Base-by-base conservation (phyloP, 176 grass and related monocot species). In the Eragrostis curvula region DNA sequence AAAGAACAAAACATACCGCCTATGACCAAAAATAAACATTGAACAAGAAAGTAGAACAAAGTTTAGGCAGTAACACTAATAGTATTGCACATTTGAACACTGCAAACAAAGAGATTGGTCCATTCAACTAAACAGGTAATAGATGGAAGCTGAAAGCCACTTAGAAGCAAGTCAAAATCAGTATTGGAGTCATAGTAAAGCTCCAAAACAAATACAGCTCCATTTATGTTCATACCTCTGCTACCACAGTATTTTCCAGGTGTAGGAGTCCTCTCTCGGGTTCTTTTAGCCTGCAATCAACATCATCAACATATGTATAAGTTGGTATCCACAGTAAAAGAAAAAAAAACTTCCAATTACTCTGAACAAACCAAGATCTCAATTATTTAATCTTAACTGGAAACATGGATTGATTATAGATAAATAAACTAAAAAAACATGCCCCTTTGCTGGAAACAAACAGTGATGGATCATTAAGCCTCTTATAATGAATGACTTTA, bases 241-340 rank as follows among this genome's bases (percentile, higher is more conserved):
- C 36, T 68, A 20, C 96, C 92, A 17, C 88, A 85, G 51, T 95
- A 98, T 84, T 91, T 86, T 85, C 96, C 96, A 76, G 92, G 96
- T 76, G 96, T 98, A 78, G 96, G 92, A 71, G 92, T 98, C 85
- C 96, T 93, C 61, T 93, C 90, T 55, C 92, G 86, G 66, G 78
- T 98, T 83, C 96, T 89, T 89, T 98, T 98, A 49, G 96, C 92
- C 96, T 98, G 87, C 27, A 49, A 87, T 83, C 20, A 87, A 69
- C 27, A 84, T 28, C 15, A 55, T 52, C 16, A 49, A 81, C 32
- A 72, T 21, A 73, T 46, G 43, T 60, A 42, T 75, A 21, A 81
- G 62, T 60, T 60, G 4, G 21, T 81, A 3, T 7, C 39, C 0
- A 58, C 29, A 80, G 75, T 63, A 16, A 70, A 80, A 79, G 48